A percentile compares a stretch with the other conserved stretches of the same genome.
Conservation (phyloP, 163 green algal genomes). For the Chloroidium sp. region DNA sequence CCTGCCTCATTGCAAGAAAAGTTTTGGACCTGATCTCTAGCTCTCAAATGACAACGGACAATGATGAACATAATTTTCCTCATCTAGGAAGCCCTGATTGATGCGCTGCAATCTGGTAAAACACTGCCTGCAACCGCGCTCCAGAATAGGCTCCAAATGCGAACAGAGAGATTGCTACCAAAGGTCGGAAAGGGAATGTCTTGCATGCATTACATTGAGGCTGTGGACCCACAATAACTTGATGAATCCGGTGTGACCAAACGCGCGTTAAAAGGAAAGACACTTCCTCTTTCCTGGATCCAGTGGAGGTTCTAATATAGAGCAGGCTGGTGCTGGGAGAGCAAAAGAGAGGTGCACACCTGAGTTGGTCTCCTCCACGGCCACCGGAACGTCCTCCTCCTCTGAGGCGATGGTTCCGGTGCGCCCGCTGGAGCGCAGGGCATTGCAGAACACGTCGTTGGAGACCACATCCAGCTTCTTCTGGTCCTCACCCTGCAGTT, state of each 20-base stretch:
- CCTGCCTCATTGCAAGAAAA: too few relatives aligned
- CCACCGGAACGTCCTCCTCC: conserved; percentile 94
- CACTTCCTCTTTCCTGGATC: neutral
- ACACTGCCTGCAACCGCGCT: too few relatives aligned
- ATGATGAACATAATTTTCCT: conserved; percentile 77
- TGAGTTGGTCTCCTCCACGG: conserved; percentile 89
- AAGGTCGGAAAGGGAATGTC: too few relatives aligned
- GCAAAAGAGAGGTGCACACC: conserved; percentile 1
- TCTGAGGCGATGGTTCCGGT: conserved; percentile 87
- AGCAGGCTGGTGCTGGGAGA: neutral
- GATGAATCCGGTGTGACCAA: too few relatives aligned
- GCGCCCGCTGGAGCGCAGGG: conserved; percentile 62
- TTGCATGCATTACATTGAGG: too few relatives aligned
- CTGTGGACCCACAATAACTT: too few relatives aligned
- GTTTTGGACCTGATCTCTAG: too few relatives aligned
- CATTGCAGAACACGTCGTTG: conserved; percentile 96
- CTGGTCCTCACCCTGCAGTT: conserved; percentile 90
- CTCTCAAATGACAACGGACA: too few relatives aligned
- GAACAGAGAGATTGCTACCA: too few relatives aligned
- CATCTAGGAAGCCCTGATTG: conserved; percentile 50
- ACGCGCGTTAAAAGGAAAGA: too few relatives aligned
- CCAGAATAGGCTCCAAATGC: too few relatives aligned
- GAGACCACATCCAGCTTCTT: conserved; percentile 99
- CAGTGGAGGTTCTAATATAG: neutral
- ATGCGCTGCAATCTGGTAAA: too few relatives aligned